Percentiles rank a stretch among this genome's conserved stretches.
phyloP scores from a whole-genome alignment of 1,284 basidiomycete species.

The Leccinum fuscescens region DNA sequence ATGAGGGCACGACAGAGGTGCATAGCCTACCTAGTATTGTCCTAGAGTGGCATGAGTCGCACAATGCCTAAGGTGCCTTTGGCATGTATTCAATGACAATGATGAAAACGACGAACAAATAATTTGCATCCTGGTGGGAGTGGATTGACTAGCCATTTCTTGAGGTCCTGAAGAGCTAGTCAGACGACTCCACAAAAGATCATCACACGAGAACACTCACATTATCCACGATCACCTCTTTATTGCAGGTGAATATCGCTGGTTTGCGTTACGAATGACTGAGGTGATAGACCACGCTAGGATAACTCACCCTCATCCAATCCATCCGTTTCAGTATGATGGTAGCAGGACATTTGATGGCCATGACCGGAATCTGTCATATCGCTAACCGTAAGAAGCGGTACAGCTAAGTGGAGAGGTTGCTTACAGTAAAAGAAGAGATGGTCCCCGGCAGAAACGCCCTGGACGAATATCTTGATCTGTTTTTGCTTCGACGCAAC shows the following conservation, averaged over 20 bases:
- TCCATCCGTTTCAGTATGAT: slow-evolving; percentile 35
- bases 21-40: slow-evolving; percentile 25
- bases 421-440: slow-evolving; percentile 42
- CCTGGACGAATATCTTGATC: slow-evolving; percentile 31
- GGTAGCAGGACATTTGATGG: slow-evolving; percentile 28
- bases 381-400: not conserved
- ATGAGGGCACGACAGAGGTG: not conserved
- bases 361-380: slow-evolving; percentile 38
- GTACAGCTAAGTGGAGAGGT: not conserved
- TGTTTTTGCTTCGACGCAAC: slow-evolving; percentile 32
- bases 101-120: slow-evolving; percentile 29
- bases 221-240: slow-evolving; percentile 37
- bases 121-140: slow-evolving; percentile 42
- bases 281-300: not conserved
- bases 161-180: slow-evolving; percentile 34
- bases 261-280: not conserved
- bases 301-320: slow-evolving; percentile 38
- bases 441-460: slow-evolving; percentile 32
- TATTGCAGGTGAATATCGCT: slow-evolving; percentile 26
- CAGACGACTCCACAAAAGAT: not conserved
- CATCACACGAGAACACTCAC: slow-evolving; percentile 21
- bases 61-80: slow-evolving; percentile 23
- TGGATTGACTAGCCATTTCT: slow-evolving; percentile 37
- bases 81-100: not conserved
- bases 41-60: slow-evolving; percentile 31